Percentiles rank a stretch among this genome's conserved stretches.
These are phyloP conservation scores for Stachybotrys elegans DNA, from an alignment of 2,329 filamentous ascomycete genomes.

Conservation along the genomic window DNA sequence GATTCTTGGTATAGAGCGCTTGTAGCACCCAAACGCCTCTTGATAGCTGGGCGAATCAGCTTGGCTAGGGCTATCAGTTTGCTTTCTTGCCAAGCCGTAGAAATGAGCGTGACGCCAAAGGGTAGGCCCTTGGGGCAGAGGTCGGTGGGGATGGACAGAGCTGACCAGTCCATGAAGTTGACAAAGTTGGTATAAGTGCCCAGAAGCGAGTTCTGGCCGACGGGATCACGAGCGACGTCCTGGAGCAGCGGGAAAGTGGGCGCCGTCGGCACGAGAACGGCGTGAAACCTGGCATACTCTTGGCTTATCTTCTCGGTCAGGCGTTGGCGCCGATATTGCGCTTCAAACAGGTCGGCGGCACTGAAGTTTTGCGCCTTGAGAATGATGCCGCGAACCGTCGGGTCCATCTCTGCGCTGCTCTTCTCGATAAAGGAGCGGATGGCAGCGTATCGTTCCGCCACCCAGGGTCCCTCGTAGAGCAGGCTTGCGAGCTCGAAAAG, in stretches of 20 bases:
- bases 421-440: conserved; percentile 40
- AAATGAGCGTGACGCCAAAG: conserved; percentile 32
- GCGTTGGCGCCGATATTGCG: conserved; percentile 28
- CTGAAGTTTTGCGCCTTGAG: conserved; percentile 33
- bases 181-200: conserved; percentile 56
- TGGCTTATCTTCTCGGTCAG: conserved; percentile 36
- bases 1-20: conserved; percentile 7
- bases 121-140: conserved; percentile 29
- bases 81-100: conserved; percentile 28
- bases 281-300: conserved; percentile 37
- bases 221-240: conserved; percentile 45
- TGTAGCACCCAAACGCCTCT: conserved; percentile 22
- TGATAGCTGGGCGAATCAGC: conserved; percentile 18
- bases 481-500: conserved; percentile 49
- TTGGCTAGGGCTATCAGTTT: conserved; percentile 21
- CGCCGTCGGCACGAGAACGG: conserved; percentile 51
- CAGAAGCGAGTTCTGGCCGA: conserved; percentile 47
- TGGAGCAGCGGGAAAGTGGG: conserved; percentile 47
- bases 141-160: conserved; percentile 47
- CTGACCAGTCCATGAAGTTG: conserved; percentile 55
- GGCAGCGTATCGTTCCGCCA: conserved; percentile 51
- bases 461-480: conserved; percentile 52
- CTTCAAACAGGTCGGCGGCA: conserved; percentile 41
- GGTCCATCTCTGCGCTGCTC: conserved; percentile 24
- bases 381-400: conserved; percentile 28